These are phyloP conservation scores for Acorus gramineus DNA, from an alignment of 106 monocot genomes.

Conservation along the genomic window DNA sequence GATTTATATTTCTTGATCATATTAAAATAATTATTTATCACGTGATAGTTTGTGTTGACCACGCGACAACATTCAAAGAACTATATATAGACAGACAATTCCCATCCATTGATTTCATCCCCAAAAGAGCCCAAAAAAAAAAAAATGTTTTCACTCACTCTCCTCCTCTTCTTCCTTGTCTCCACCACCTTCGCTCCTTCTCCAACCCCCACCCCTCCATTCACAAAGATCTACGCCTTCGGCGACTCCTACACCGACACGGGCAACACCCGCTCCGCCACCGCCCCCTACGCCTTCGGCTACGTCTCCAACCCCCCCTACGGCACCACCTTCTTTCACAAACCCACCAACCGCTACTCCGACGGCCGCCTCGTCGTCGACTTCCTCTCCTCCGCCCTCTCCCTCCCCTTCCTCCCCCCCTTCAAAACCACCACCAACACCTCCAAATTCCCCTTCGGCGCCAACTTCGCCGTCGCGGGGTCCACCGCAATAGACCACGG, in stretches of 20 bases:
- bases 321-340: constrained; percentile 79
- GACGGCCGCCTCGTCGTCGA: constrained; percentile 86
- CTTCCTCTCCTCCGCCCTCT: constrained; percentile 54
- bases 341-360: constrained; percentile 78
- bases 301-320: constrained; percentile 70
- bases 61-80: too few species aligned
- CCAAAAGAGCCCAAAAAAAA: too few species aligned
- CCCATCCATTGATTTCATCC: too few species aligned
- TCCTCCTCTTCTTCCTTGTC: constrained; percentile 5
- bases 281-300: constrained; percentile 53
- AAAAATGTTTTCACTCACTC: not conserved
- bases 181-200: not conserved
- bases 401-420: constrained; percentile 66
- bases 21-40: too few species aligned
- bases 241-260: constrained; percentile 93
- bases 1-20: too few species aligned
- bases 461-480: constrained; percentile 89
- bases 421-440: constrained; percentile 21
- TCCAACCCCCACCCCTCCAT: not conserved
- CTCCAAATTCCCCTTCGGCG: constrained; percentile 40
- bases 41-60: too few species aligned
- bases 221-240: constrained; percentile 79
- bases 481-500: constrained; percentile 57
- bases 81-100: too few species aligned
- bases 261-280: constrained; percentile 64